These are phyloP conservation scores for Mychonastes homosphaera DNA, from an alignment of 139 green algal genomes.

Conservation along the genomic window DNA sequence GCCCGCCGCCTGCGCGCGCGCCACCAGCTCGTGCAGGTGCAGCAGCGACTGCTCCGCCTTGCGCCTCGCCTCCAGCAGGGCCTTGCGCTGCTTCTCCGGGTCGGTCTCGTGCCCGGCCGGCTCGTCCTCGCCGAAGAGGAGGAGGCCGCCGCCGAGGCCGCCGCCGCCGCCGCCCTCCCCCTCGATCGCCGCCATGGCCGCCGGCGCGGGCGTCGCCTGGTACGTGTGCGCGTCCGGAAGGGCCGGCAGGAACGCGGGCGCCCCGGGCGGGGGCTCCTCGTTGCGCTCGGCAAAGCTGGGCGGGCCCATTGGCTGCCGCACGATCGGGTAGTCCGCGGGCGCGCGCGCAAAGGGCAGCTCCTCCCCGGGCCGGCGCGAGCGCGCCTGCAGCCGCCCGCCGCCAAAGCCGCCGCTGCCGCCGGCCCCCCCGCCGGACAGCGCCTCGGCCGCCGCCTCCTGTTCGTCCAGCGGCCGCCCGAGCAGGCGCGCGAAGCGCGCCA, in stretches of 20 bases:
- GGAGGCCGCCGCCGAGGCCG: no score
- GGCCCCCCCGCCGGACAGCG: background rate
- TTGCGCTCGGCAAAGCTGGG: conserved; percentile 47
- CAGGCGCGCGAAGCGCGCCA: conserved; percentile 27
- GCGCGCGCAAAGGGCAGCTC: conserved; percentile 57
- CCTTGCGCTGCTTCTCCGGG: conserved; percentile 39
- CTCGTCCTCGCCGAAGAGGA: no score
- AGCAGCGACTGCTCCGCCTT: conserved; percentile 20
- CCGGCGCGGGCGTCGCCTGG: background rate
- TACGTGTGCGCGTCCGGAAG: conserved; percentile 82
- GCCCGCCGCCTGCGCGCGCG: background rate
- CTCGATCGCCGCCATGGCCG: background rate
- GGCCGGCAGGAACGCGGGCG: conserved; percentile 69
- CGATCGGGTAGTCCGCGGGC: conserved; percentile 49
- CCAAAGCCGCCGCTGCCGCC: background rate
- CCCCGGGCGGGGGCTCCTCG: conserved; percentile 48
- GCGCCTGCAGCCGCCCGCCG: background rate
- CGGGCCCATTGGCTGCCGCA: conserved; percentile 15
- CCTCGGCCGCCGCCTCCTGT: background rate
- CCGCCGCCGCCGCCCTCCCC: background rate
- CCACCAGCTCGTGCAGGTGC: conserved; percentile 17
- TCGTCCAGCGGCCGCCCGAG: conserved; percentile 4
- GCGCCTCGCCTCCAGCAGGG: conserved; percentile 22
- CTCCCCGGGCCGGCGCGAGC: background rate
- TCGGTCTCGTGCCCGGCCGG: conserved; percentile 33